Conservation (phyloP, 2,329 filamentous ascomycete species). For the Phyllosticta paracitricarpa region DNA sequence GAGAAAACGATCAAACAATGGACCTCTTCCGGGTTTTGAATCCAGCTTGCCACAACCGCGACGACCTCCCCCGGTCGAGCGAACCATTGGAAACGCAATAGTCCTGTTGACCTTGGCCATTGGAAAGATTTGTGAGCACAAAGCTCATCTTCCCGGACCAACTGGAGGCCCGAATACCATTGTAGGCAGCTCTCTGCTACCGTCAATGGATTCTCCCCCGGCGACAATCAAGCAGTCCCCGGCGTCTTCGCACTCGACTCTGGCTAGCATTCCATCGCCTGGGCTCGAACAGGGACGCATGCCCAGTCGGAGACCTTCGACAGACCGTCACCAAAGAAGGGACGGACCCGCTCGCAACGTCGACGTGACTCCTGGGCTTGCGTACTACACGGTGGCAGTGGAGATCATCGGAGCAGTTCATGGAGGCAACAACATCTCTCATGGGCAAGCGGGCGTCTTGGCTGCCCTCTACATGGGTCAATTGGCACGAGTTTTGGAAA, state of each 20-base stretch:
- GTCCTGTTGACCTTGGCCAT: conserved; percentile 75
- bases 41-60: not conserved
- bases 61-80: conserved; percentile 9
- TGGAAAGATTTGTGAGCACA: conserved; percentile 64
- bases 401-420: conserved; percentile 77
- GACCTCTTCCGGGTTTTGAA: conserved; percentile 1
- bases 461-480: conserved; percentile 86
- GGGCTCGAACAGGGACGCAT: conserved; percentile 12
- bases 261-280: conserved; percentile 15
- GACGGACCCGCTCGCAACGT: conserved; percentile 47
- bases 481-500: conserved; percentile 76
- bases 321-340: conserved; percentile 14
- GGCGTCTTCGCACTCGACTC: conserved; percentile 28
- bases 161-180: conserved; percentile 40
- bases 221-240: conserved; percentile 27
- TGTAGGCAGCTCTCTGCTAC: conserved; percentile 5
- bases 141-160: conserved; percentile 43
- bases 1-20: conserved; percentile 25
- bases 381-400: conserved; percentile 79
- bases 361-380: conserved; percentile 78
- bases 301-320: conserved; percentile 27
- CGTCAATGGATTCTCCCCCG: conserved; percentile 17
- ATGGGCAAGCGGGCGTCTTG: conserved; percentile 76
- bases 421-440: conserved; percentile 68
- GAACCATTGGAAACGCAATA: conserved; percentile 53